A percentile compares a stretch with the other conserved stretches of the same genome.
These are phyloP conservation scores for Ogataea haglerorum DNA, from an alignment of 805 yeast species.

Conservation along the genomic window DNA sequence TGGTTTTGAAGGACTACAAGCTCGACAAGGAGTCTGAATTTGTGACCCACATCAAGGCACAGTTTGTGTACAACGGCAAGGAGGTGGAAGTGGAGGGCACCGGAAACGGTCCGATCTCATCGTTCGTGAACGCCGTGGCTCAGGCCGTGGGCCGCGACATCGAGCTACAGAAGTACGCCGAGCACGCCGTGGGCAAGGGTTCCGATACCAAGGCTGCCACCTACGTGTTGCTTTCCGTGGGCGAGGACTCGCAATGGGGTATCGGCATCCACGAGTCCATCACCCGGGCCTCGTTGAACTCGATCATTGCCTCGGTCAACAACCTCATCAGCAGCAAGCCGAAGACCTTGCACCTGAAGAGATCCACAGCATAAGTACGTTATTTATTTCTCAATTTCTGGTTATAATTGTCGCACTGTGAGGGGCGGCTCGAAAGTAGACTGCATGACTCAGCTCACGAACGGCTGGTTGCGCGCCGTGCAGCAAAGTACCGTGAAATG, in stretches of 20 bases:
- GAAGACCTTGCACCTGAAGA: constrained; percentile 14
- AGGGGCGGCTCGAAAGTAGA: too few relatives aligned
- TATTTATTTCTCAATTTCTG: constrained; percentile 3
- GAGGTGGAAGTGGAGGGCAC: constrained; percentile 44
- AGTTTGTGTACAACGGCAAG: constrained; percentile 36
- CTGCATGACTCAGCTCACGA: too few relatives aligned
- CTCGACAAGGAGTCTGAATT: constrained; percentile 36
- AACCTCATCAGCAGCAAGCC: constrained; percentile 29
- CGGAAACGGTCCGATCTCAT: constrained; percentile 80
- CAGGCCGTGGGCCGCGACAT: constrained; percentile 48
- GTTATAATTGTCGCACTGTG: not conserved
- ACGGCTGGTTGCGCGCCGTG: too few relatives aligned
- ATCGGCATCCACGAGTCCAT: constrained; percentile 91
- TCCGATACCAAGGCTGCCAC: constrained; percentile 73
- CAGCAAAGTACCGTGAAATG: too few relatives aligned
- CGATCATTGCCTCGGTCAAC: constrained; percentile 65
- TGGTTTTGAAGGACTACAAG: constrained; percentile 41
- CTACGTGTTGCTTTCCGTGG: constrained; percentile 41
- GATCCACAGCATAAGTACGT: constrained; percentile 6
- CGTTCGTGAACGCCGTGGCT: constrained; percentile 63
- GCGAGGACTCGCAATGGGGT: constrained; percentile 61
- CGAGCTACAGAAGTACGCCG: constrained; percentile 65
- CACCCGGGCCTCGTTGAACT: constrained; percentile 75
- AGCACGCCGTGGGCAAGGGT: constrained; percentile 72
- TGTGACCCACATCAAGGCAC: constrained; percentile 42